Conservation (phyloP, 106 monocot species). For the Dioscorea alata region DNA sequence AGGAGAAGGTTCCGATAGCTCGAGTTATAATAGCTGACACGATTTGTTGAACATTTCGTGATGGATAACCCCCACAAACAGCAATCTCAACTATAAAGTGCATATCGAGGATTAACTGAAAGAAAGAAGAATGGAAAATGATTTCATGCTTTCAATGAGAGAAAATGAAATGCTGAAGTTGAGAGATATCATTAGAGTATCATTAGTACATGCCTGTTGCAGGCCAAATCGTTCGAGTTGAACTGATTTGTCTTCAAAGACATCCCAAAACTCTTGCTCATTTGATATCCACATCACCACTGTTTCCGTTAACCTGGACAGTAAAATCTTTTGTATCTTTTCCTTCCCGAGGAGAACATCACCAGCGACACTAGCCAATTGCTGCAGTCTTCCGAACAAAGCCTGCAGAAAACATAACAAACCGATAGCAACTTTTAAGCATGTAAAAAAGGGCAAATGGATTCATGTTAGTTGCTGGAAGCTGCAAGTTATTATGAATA, state of each 20-base stretch:
- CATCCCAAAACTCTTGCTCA: conserved; percentile 96
- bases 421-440: too few relatives aligned
- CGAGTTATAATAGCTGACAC: conserved; percentile 75
- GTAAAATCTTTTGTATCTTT: conserved; percentile 78
- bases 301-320: conserved; percentile 85
- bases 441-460: too few relatives aligned
- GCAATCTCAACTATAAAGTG: conserved; percentile 90
- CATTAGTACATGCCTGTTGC: conserved; percentile 62
- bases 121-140: not conserved
- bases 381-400: conserved; percentile 81
- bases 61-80: conserved; percentile 70
- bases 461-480: too few relatives aligned
- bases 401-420: conserved; percentile 38
- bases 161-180: not conserved
- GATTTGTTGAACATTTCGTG: conserved; percentile 68
- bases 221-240: conserved; percentile 71
- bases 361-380: conserved; percentile 72
- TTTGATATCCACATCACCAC: conserved; percentile 92
- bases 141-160: not conserved
- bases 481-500: too few relatives aligned
- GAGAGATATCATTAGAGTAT: not conserved
- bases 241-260: conserved; percentile 73
- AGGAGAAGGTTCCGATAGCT: conserved; percentile 81
- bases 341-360: conserved; percentile 78
- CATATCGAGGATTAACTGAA: conserved; percentile 91